These are phyloP conservation scores for Neoarthrinium moseri DNA, from an alignment of 2,329 filamentous ascomycete genomes.

Conservation along the genomic window DNA sequence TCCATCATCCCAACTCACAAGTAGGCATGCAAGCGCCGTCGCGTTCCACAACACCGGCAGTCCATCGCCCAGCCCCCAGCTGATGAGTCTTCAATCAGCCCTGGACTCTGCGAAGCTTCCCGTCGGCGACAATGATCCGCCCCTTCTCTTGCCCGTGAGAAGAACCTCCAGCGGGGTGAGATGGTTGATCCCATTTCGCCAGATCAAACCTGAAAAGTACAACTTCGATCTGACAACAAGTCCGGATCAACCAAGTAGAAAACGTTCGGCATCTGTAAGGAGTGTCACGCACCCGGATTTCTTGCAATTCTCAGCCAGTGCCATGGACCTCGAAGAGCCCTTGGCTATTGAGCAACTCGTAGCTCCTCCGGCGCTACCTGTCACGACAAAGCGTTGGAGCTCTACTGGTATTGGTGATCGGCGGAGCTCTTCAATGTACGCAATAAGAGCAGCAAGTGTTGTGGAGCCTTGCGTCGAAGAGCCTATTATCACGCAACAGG, in stretches of 20 bases:
- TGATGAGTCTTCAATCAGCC: not conserved
- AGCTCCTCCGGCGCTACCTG: slow-evolving; percentile 1
- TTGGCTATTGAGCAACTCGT: not conserved
- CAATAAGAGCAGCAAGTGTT: not conserved
- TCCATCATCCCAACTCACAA: not conserved
- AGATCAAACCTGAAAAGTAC: not conserved
- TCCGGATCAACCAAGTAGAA: not conserved
- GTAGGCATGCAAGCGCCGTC: not conserved
- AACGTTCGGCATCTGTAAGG: not conserved
- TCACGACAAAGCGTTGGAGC: slow-evolving; percentile 6
- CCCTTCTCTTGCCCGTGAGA: not conserved
- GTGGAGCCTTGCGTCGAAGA: not conserved
- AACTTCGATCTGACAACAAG: slow-evolving; percentile 1
- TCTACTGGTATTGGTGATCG: slow-evolving; percentile 1
- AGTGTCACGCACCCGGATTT: not conserved
- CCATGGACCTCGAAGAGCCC: not conserved
- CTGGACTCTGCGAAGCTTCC: not conserved
- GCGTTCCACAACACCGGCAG: not conserved
- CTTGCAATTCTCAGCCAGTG: not conserved
- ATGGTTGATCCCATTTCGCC: slow-evolving; percentile 2
- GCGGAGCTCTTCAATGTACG: not conserved
- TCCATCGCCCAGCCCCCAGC: not conserved
- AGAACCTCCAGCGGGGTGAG: not conserved
- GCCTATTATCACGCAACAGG: not conserved
- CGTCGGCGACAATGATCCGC: not conserved